Evolutionary conservation across 2,329 filamentous ascomycete species (phyloP), one percentile per base, ranked within the genome.

Genomic region (Raffaelea ambrosiae): DNA sequence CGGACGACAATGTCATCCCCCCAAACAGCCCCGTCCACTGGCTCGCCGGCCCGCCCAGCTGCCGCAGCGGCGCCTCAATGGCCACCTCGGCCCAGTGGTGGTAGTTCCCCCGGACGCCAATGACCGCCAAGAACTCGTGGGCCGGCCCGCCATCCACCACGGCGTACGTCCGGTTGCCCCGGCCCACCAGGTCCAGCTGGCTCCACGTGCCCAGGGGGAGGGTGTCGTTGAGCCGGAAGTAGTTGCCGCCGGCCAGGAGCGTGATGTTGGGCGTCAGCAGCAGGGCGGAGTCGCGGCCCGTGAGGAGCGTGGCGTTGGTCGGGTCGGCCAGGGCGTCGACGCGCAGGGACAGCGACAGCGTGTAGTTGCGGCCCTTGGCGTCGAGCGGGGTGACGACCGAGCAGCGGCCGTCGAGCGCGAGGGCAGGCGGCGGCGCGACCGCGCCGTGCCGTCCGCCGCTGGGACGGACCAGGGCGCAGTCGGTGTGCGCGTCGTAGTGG

Each of bases 301-400:
- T 57, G n/a, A 74, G 59, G 18, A 73, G 57, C 3, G 62, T 67
- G 0, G 65, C 66, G 29, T 68, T 66, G 10, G 56, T 60, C 3
- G 54, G 48, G 13, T 59, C 58, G 0, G 53, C 54, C 1, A 67
- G 60, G 1, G 61, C 56, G n/a, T 58, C 53, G 9, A 67, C 36
- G 16, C 54, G 60, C 5, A 74, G 54, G 1, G 64, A 60, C 14
- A 80, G 63, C 0, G 69, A 65, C 1, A 81, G 65, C 0, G 71
- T 77, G 58, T 81, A 81, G 55, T 79, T 66, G 49, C 74, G 66
- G 3, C 77, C 77, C 56, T 81, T 81, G 31, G n/a, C n/a, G 71
- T 73, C 0, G 59, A 59, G 9, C 76, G 57, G 0, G 73, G 73
- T 1, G 74, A 77, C 1, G 50, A 59, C 2, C 77, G 48, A 3